Evolutionary conservation across 1,284 basidiomycete genomes (phyloP).

Genomic region (Trichosporon coremiiforme): DNA sequence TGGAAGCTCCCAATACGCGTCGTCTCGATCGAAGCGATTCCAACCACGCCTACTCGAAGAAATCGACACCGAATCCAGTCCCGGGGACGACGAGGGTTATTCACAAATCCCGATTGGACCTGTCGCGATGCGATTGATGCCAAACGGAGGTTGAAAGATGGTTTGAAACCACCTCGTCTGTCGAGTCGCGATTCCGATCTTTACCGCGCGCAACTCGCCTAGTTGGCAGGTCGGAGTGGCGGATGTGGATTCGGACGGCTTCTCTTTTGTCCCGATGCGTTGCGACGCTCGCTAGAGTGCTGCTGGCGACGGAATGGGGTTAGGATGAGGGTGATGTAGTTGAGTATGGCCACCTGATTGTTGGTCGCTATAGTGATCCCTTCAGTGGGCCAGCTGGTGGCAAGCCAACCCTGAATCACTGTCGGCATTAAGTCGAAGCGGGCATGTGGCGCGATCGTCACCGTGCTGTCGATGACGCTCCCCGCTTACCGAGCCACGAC

Average conservation of each 20-base stretch:
- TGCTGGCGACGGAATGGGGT: conserved; percentile 17
- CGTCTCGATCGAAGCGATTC: neutral
- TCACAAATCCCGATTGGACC: conserved; percentile 17
- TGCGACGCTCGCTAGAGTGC: conserved; percentile 18
- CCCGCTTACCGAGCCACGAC: conserved; percentile 14
- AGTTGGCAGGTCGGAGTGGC: conserved; percentile 12
- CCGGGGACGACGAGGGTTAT: conserved; percentile 16
- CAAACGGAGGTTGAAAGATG: conserved; percentile 1
- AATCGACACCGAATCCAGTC: conserved; percentile 18
- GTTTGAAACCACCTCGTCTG: neutral
- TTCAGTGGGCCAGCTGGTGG: conserved; percentile 14
- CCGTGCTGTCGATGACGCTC: neutral
- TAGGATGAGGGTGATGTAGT: conserved; percentile 15
- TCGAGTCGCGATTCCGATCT: conserved; percentile 14
- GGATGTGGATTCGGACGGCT: conserved; percentile 16
- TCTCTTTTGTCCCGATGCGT: conserved; percentile 18
- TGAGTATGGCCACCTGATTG: conserved; percentile 11
- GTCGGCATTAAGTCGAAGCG: conserved; percentile 11
- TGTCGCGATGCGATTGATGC: conserved; percentile 18
- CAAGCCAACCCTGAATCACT: conserved; percentile 7
- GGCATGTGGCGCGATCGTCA: conserved; percentile 12
- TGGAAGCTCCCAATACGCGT: conserved; percentile 1
- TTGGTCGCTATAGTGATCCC: conserved; percentile 3
- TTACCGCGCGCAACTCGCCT: conserved; percentile 11
- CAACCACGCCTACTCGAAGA: conserved; percentile 1